phyloP scores from a whole-genome alignment of 352 stramenopile species.

The Globisporangium cederbergense region DNA sequence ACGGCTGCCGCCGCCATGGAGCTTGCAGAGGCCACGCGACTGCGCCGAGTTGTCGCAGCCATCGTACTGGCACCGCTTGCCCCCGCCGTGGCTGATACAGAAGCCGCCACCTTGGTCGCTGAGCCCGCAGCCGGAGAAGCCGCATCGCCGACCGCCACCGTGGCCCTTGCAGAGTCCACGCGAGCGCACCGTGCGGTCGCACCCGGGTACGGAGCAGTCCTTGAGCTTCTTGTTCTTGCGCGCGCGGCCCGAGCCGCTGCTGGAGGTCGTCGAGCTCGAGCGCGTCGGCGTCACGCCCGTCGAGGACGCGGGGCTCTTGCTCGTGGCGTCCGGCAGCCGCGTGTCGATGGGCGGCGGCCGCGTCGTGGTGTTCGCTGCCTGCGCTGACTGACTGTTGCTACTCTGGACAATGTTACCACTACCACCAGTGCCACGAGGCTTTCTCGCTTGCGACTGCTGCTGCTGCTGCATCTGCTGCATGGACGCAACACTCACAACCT shows the following conservation, averaged over 20 bases:
- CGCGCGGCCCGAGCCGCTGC: conserved; percentile 27
- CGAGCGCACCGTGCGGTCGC: conserved; percentile 71
- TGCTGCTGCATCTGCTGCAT: conserved; percentile 17
- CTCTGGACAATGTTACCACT: not conserved
- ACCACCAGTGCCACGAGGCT: not conserved
- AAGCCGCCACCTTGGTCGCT: conserved; percentile 79
- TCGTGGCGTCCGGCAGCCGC: conserved; percentile 16
- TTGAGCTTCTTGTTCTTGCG: conserved; percentile 84
- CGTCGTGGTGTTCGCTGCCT: not conserved
- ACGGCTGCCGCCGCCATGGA: conserved; percentile 73
- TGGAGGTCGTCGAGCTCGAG: conserved; percentile 31
- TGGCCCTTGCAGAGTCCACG: conserved; percentile 80
- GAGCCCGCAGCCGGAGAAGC: conserved; percentile 59
- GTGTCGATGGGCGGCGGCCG: conserved; percentile 58
- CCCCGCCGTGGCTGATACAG: conserved; percentile 80
- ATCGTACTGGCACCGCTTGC: conserved; percentile 75
- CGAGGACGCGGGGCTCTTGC: conserved; percentile 14
- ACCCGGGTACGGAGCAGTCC: conserved; percentile 74
- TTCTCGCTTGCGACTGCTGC: conserved; percentile 8
- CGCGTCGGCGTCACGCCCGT: conserved; percentile 31
- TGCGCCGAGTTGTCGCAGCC: conserved; percentile 81
- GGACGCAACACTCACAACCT: conserved; percentile 23
- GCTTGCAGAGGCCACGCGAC: conserved; percentile 78
- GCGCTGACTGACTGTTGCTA: not conserved
- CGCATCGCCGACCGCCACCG: conserved; percentile 68